phyloP scores from a whole-genome alignment of 2,329 filamentous ascomycete genomes.

The Exophiala bonariae region DNA sequence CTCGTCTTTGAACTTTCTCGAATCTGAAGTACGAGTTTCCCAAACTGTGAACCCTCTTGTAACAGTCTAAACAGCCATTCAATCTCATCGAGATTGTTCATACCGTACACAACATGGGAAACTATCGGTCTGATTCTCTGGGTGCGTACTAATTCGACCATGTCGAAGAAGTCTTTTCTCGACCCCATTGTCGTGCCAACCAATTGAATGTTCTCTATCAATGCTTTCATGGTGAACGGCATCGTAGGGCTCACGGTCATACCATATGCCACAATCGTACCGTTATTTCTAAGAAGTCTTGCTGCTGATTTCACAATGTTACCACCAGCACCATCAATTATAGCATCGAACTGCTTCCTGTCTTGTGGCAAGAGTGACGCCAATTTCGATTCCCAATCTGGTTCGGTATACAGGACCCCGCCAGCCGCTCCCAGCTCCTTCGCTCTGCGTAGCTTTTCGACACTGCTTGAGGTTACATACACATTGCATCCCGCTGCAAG shows the following conservation, averaged over 20 bases:
- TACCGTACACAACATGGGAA: conserved; percentile 68
- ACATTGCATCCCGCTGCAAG: conserved; percentile 71
- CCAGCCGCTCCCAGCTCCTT: conserved; percentile 43
- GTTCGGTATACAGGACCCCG: conserved; percentile 75
- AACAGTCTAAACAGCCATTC: conserved; percentile 83
- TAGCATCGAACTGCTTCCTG: conserved; percentile 71
- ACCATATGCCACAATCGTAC: conserved; percentile 79
- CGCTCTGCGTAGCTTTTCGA: conserved; percentile 19
- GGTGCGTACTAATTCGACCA: conserved; percentile 76
- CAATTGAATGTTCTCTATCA: conserved; percentile 83
- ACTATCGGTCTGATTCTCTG: conserved; percentile 76
- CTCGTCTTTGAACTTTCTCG: conserved; percentile 24
- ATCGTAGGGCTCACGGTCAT: conserved; percentile 87
- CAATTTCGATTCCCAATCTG: conserved; percentile 78
- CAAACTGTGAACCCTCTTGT: conserved; percentile 81
- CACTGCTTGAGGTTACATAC: conserved; percentile 42
- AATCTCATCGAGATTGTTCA: conserved; percentile 68
- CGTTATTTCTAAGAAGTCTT: conserved; percentile 70
- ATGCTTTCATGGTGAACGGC: conserved; percentile 79
- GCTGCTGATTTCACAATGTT: conserved; percentile 69
- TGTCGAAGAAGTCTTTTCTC: conserved; percentile 78
- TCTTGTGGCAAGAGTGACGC: conserved; percentile 57
- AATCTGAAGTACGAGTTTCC: conserved; percentile 82
- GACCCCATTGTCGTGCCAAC: conserved; percentile 88
- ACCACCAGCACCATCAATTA: conserved; percentile 87